Evolutionary conservation across 305 asterid species (phyloP).

Genomic region (Striga hermonthica): DNA sequence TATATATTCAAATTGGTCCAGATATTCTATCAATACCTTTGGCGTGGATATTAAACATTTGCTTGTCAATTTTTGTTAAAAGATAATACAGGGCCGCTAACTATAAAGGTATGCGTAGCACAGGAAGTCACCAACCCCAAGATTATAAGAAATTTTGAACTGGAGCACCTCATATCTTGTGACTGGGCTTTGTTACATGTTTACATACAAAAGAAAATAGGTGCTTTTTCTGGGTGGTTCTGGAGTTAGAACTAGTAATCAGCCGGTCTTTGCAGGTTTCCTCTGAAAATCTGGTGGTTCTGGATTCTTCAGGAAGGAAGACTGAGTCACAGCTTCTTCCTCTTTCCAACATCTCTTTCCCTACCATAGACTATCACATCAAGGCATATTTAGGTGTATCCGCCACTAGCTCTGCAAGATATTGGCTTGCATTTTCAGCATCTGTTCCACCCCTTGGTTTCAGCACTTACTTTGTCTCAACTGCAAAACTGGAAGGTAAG

Average conservation of each 20-base stretch:
- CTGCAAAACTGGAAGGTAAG: conserved; percentile 47
- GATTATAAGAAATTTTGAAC: conserved; percentile 13
- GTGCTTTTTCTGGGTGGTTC: conserved; percentile 26
- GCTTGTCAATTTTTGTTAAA: too few species aligned
- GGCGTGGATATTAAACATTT: too few species aligned
- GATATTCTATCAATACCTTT: too few species aligned
- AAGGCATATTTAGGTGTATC: conserved; percentile 59
- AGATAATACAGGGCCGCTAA: too few species aligned
- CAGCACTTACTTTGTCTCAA: conserved; percentile 58
- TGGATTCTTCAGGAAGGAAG: conserved; percentile 65
- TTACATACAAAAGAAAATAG: neutral
- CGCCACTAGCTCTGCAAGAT: conserved; percentile 42
- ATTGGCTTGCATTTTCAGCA: conserved; percentile 70
- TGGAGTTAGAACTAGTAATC: conserved; percentile 25
- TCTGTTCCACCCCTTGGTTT: conserved; percentile 83
- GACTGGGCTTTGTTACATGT: conserved; percentile 2
- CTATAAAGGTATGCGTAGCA: too few species aligned
- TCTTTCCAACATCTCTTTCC: conserved; percentile 46
- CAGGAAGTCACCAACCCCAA: neutral
- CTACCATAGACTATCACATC: conserved; percentile 39
- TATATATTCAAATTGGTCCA: too few species aligned
- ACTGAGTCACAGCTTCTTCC: conserved; percentile 70
- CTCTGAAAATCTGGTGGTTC: conserved; percentile 51
- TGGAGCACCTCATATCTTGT: conserved; percentile 18
- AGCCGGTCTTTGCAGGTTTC: conserved; percentile 54